These are phyloP conservation scores for Trichoderma simmonsii DNA, from an alignment of 2,329 filamentous ascomycete species.

Conservation along the genomic window DNA sequence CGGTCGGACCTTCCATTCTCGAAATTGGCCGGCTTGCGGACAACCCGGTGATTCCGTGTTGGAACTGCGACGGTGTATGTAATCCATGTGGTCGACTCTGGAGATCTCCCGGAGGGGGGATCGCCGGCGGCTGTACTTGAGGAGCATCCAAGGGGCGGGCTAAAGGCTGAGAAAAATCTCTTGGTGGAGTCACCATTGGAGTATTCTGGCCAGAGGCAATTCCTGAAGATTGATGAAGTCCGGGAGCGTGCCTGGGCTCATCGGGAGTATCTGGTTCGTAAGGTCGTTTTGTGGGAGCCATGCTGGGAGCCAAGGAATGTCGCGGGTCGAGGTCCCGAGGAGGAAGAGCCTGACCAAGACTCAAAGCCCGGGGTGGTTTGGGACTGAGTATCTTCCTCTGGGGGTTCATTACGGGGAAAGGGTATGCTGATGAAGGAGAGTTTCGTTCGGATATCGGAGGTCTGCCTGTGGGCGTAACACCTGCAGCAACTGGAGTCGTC, in stretches of 20 bases:
- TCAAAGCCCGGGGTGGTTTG: constrained; percentile 30
- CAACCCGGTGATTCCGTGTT: constrained; percentile 23
- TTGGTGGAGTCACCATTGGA: constrained; percentile 28
- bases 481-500: constrained; percentile 30
- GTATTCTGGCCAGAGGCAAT: constrained; percentile 25
- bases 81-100: constrained; percentile 21
- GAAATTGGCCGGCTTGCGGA: constrained; percentile 25
- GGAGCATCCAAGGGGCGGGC: constrained; percentile 26
- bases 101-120: constrained; percentile 23
- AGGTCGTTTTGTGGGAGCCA: constrained; percentile 33
- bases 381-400: constrained; percentile 34
- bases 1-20: constrained; percentile 23
- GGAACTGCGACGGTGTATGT: constrained; percentile 25
- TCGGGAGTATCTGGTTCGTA: constrained; percentile 30
- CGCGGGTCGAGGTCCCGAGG: constrained; percentile 27
- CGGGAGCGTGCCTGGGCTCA: constrained; percentile 28
- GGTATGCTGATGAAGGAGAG: constrained; percentile 31
- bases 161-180: constrained; percentile 37
- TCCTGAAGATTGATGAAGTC: constrained; percentile 27
- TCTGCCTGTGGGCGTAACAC: constrained; percentile 28
- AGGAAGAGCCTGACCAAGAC: constrained; percentile 27
- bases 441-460: constrained; percentile 32
- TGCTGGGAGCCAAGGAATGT: constrained; percentile 22
- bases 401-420: constrained; percentile 31
- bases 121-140: constrained; percentile 24